phyloP scores from a whole-genome alignment of 306 rosid genomes.

The Carpinus viminea region DNA sequence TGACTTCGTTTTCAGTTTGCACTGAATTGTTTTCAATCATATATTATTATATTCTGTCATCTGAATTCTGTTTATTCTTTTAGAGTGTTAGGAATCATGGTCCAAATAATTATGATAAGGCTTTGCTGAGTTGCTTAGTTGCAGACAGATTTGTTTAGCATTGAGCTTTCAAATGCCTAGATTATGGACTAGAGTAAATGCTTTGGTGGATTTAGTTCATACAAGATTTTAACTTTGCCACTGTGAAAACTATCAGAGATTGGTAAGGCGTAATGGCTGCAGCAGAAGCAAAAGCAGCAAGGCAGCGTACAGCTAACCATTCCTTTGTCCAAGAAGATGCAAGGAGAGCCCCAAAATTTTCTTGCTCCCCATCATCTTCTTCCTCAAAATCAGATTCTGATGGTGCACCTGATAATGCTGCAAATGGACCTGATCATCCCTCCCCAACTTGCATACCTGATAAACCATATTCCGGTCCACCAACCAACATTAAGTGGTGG shows the following conservation, averaged over 20 bases:
- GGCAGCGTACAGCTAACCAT: conserved; percentile 22
- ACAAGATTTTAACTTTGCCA: conserved; percentile 2
- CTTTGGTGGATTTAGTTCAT: background rate
- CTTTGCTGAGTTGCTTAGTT: background rate
- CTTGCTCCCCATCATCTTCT: conserved; percentile 29
- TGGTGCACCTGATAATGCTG: conserved; percentile 33
- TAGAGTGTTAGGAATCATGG: background rate
- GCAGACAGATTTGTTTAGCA: background rate
- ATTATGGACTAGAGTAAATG: conserved; percentile 8
- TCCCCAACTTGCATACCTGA: conserved; percentile 25
- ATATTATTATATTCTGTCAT: background rate
- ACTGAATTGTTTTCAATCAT: background rate
- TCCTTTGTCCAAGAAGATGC: conserved; percentile 28
- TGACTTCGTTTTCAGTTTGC: background rate
- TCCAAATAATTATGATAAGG: background rate
- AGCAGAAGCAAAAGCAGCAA: conserved; percentile 29
- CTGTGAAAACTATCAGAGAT: background rate
- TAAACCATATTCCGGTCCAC: conserved; percentile 29
- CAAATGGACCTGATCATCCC: conserved; percentile 29
- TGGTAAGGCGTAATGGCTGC: conserved; percentile 29
- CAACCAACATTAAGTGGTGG: conserved; percentile 62
- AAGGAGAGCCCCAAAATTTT: conserved; percentile 25
- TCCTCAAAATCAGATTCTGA: conserved; percentile 45
- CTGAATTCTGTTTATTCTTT: conserved; percentile 4
- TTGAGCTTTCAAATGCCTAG: background rate